Conservation (phyloP, 768 basidiomycete species). For the Boletus tylopilopsis region DNA sequence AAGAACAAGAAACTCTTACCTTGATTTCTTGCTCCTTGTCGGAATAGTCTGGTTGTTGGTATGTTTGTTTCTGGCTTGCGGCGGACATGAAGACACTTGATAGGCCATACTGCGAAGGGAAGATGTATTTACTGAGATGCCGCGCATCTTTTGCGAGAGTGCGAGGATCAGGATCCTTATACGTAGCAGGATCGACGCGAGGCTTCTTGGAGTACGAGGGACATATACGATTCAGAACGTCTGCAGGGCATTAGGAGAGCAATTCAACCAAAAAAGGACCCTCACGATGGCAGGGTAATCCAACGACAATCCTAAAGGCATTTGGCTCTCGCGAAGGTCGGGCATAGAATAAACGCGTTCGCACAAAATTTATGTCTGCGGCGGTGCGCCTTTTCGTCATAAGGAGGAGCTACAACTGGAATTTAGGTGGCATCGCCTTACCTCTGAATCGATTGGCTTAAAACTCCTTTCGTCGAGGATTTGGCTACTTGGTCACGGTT, state of each 20-base stretch:
- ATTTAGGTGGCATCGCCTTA: not conserved
- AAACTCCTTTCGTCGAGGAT: not conserved
- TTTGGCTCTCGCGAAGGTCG: conserved; percentile 52
- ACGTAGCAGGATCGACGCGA: conserved; percentile 24
- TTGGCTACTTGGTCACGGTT: conserved; percentile 4
- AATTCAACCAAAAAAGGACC: not conserved
- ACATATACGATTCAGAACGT: conserved; percentile 59
- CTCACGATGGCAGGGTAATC: conserved; percentile 68
- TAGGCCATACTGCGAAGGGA: conserved; percentile 75
- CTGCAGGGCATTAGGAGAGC: conserved; percentile 34
- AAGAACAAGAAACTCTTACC: conserved; percentile 34
- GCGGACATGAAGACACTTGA: conserved; percentile 49
- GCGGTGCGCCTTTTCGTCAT: conserved; percentile 37
- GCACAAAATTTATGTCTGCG: conserved; percentile 48
- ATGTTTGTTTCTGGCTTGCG: conserved; percentile 23
- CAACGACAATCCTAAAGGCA: conserved; percentile 50
- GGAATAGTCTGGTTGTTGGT: conserved; percentile 46
- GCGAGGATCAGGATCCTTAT: conserved; percentile 44
- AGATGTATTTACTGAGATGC: conserved; percentile 78
- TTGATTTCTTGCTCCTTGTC: conserved; percentile 70
- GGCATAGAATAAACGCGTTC: conserved; percentile 65
- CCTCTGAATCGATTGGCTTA: conserved; percentile 20
- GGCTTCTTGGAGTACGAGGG: conserved; percentile 39
- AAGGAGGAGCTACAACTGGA: not conserved
- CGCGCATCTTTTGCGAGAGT: conserved; percentile 49